phyloP scores from a whole-genome alignment of 345 rosid genomes.

The Nephelium lappaceum region DNA sequence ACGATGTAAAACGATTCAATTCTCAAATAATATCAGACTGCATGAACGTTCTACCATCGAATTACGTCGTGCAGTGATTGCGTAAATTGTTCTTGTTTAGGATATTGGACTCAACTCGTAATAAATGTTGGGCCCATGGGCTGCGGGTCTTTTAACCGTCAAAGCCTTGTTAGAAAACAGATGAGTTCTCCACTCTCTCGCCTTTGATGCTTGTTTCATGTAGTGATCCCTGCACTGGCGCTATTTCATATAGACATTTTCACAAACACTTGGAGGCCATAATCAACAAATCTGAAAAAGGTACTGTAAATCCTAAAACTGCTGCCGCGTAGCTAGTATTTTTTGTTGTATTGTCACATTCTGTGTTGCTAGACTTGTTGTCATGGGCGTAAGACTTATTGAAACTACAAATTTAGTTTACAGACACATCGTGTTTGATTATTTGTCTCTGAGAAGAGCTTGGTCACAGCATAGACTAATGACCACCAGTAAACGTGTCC shows the following conservation, averaged over 20 bases:
- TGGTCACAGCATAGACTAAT: constrained; percentile 51
- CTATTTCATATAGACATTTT: background rate
- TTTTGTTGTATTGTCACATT: background rate
- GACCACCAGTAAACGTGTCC: constrained; percentile 79
- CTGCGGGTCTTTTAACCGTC: background rate
- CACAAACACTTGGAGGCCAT: background rate
- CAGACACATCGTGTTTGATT: constrained; percentile 38
- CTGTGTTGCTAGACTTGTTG: background rate
- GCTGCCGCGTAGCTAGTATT: background rate
- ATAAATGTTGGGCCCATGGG: background rate
- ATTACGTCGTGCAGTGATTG: no score
- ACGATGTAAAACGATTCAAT: no score
- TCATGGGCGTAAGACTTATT: constrained; percentile 12
- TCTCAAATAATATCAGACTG: no score
- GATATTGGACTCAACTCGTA: background rate
- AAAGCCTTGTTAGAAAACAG: background rate
- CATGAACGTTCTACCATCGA: no score
- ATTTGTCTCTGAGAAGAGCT: constrained; percentile 41
- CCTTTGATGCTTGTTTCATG: background rate
- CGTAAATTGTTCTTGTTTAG: no score
- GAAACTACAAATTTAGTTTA: constrained; percentile 17
- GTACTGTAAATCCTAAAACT: background rate
- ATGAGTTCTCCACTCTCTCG: background rate
- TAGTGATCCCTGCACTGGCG: background rate
- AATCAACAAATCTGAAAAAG: background rate